Base-by-base conservation (phyloP, 1,284 basidiomycete species). In the Fistulinella cinereoalba region DNA sequence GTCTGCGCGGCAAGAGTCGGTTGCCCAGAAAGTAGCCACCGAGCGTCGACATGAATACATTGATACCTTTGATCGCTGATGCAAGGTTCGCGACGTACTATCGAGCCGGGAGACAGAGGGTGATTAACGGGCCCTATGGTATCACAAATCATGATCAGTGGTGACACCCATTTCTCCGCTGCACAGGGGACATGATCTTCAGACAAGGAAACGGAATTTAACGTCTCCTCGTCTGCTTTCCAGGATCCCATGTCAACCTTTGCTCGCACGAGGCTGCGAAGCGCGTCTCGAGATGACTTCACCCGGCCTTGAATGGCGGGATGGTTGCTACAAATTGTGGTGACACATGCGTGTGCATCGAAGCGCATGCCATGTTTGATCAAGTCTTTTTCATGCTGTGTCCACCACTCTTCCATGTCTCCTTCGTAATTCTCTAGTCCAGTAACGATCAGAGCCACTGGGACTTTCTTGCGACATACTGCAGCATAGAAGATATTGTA, bases 321-420 rank as follows among this genome's bases (percentile, higher is more conserved):
- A 32, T 64, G 61, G 38, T 60, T 49, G 43, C 55, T 64, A n/a
- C n/a, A 50, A 13, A 62, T 56, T 9, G 65, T 65, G 23, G 61
- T 64, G 39, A 64, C 50, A 36, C 62, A 66, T 22, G 62, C 67
- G 27, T 67, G 58, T 1, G 54, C 55, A 37, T 60, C 53, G 38
- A 70, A 67, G 11, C 40, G 47, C 56, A 62, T 55, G 5, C 62
- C 62, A 33, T 64, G 53, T 39, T 41, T 57, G 19, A 46, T 43
- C 27, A 64, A 38, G 37, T 65, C 64, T 29, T 51, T 47, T 45
- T 60, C 55, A 18, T 70, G 60, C 37, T 54, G 51, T 13, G 22
- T 29, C 68, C 65, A 70, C 66, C 65, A 67, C 3, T 24, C 19
- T 11, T 68, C 64, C 66, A 68, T 68, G 3, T 62, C 46, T 34